A percentile compares a stretch with the other conserved stretches of the same genome.
These are phyloP conservation scores for Irpex sp. DNA, from an alignment of 1,284 basidiomycete species.

Conservation along the genomic window DNA sequence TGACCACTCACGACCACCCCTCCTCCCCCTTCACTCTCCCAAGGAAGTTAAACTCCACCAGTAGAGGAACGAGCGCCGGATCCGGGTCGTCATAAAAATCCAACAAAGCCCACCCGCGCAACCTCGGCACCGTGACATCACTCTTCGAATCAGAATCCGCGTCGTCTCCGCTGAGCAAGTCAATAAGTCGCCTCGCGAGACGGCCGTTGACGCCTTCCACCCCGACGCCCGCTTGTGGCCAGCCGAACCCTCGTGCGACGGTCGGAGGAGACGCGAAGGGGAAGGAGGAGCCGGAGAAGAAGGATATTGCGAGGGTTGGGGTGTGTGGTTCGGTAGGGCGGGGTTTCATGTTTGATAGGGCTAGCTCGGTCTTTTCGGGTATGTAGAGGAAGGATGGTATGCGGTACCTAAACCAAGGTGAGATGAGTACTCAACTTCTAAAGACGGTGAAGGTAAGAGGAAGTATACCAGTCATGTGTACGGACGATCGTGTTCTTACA, in stretches of 20 bases:
- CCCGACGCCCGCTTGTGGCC: conserved; percentile 69
- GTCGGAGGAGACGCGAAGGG: conserved; percentile 73
- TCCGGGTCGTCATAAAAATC: conserved; percentile 66
- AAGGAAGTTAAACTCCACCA: conserved; percentile 74
- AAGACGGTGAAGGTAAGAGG: not conserved
- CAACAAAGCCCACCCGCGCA: conserved; percentile 70
- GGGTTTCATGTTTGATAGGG: conserved; percentile 49
- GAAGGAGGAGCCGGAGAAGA: conserved; percentile 77
- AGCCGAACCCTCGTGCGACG: conserved; percentile 79
- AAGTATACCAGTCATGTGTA: conserved; percentile 78
- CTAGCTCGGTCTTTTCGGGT: conserved; percentile 68
- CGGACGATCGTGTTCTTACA: conserved; percentile 64
- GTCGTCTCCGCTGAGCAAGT: conserved; percentile 32
- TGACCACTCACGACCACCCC: conserved; percentile 36
- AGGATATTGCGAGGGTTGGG: conserved; percentile 65
- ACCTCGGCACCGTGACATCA: conserved; percentile 28
- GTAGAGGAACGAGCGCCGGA: conserved; percentile 51
- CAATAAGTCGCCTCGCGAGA: conserved; percentile 67
- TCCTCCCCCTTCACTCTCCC: conserved; percentile 45
- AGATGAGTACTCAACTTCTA: conserved; percentile 1
- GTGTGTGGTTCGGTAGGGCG: conserved; percentile 33
- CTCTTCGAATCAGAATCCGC: conserved; percentile 3
- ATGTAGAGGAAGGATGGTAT: conserved; percentile 75
- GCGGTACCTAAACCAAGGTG: conserved; percentile 55
- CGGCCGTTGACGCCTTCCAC: conserved; percentile 81